Evolutionary conservation across 305 asterid genomes (phyloP), one percentile per base, ranked within the genome.

Genomic region (Solanum hybrid): DNA sequence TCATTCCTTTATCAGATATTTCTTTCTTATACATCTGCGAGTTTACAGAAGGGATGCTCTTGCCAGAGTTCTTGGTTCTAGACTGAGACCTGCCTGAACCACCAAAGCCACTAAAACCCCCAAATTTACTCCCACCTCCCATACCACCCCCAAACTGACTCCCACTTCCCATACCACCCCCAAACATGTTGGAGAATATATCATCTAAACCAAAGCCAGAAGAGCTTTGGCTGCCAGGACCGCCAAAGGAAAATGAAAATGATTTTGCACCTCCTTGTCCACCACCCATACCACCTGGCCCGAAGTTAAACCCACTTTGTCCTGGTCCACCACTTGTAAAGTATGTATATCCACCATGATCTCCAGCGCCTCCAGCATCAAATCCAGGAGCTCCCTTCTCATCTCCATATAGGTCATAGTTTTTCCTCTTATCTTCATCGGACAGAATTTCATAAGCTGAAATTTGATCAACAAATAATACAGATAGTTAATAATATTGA

Each of bases 371-470:
- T 13, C 97, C 96, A 84, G 94, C 85, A 26, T 92, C 97, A 91
- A 95, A 96, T 29, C 98, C 97, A 89, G 98, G 95, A 86, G 84
- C 93, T 37, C 96, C 98, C 92, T 91, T 95, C 91, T 96, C 99
- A 90, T 97, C 96, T 77, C 99, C 99, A 79, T 94, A 96, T 37
- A 97, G 97, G 91, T 97, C 99, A 89, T 96, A 97, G 90, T 95
- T 96, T 91, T 96, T 97, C 92, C 99, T 94, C 94, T 97, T 97
- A 89, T 95, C 95, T 89, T 97, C 99, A 31, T 97, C 97, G 7
- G 99, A 97, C 89, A 97, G 92, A 81, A 95, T 94, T 36, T 97
- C 99, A 79, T 97, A 97, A 34, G 99, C 99, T 97, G 98, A 88
- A 93, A 85, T 88, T 70, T 72, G 75, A 84, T 51, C 1, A 31